Evolutionary conservation across 148 eudicot genomes (phyloP), one percentile per base, ranked within the genome.

Genomic region (Chenopodium suecicum): DNA sequence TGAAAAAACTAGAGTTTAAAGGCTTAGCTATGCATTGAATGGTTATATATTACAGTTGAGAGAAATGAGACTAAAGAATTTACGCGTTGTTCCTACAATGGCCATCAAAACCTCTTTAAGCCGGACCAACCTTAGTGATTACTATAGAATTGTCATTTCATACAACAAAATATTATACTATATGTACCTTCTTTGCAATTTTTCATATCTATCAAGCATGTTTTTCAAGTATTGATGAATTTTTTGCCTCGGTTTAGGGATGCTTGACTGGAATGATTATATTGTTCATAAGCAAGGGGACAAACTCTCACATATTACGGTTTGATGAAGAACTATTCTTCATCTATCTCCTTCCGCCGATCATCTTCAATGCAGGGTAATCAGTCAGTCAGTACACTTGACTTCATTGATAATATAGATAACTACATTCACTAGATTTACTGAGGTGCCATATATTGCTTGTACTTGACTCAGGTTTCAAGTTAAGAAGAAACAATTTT

Each of bases 401-500:
- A 4, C 73, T 73, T 60, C 46, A 23, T 16, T 25, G 44, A 23
- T 46, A 19, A n/a, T 32, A 22, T n/a, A 5, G 19, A 27, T 50
- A 37, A 74, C n/a, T 74, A 52, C 1, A 25, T 74, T 27, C 12
- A 52, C 72, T 47, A 20, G 29, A 2, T 13, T 48, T 10, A 14
- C 7, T 9, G 17, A 76, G 31, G 14, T 48, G 58, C 25, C 41
- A 70, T 79, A 37, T 31, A 27, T 23, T 70, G 27, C 56, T 70
- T 78, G 3, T 72, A 14, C 31, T 81, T 48, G 48, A 73, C 41
- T 41, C 87, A 96, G 99, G 80, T 96, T 94, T 87, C 95, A 96
- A 84, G 99, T 94, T 46, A 96, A 96, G 91, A 96, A 96, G 92
- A 96, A 96, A 80, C 97, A 92, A 73, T 96, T 96, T 91, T 96